phyloP scores from a whole-genome alignment of 2,329 filamentous ascomycete species.

The Monilinia fructicola region DNA sequence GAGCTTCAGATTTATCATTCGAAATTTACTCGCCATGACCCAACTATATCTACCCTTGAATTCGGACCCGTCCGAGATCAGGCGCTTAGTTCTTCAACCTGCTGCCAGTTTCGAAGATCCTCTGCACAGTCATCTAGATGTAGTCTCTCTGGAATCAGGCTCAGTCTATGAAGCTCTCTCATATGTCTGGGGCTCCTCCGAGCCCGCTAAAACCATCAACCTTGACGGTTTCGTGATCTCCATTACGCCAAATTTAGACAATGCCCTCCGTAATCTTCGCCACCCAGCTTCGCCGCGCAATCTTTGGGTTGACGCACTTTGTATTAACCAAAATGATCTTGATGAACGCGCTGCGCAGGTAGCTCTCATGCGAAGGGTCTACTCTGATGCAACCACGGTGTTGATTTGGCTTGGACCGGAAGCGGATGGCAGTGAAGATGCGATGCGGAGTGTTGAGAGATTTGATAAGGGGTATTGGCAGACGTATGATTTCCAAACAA shows the following conservation, averaged over 20 bases:
- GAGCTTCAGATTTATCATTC: background rate
- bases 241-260: conserved; percentile 22
- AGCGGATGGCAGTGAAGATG: conserved; percentile 3
- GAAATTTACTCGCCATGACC: background rate
- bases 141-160: conserved; percentile 15
- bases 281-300: background rate
- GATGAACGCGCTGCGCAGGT: conserved; percentile 30
- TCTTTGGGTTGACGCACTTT: conserved; percentile 26
- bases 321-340: conserved; percentile 31
- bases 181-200: conserved; percentile 24
- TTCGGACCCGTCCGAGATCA: conserved; percentile 6
- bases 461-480: conserved; percentile 11
- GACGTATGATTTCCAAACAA: conserved; percentile 6
- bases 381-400: conserved; percentile 23
- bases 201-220: background rate
- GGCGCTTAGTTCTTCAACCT: conserved; percentile 19
- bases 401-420: conserved; percentile 24
- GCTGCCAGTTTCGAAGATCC: conserved; percentile 2
- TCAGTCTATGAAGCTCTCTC: conserved; percentile 26
- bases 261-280: conserved; percentile 21
- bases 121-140: conserved; percentile 18
- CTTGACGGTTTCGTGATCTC: conserved; percentile 3
- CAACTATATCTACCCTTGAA: background rate
- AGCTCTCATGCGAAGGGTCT: conserved; percentile 31
- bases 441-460: conserved; percentile 11